Conservation (phyloP, 1,139 yeast genomes). For the Hyphopichia burtonii region DNA sequence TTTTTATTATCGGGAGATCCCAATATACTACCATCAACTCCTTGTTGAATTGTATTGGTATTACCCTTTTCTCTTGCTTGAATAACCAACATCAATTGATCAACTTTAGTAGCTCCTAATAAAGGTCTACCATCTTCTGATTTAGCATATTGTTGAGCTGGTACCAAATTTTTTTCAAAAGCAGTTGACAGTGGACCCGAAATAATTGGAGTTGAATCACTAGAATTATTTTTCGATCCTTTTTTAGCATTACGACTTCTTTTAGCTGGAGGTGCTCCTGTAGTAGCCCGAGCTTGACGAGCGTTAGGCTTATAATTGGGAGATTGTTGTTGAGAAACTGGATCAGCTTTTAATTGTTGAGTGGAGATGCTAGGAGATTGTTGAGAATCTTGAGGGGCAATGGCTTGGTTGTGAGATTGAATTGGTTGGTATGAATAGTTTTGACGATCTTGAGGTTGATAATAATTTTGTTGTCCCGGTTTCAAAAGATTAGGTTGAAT, state of each 20-base stretch:
- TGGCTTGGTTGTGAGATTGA: constrained; percentile 4
- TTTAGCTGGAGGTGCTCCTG: constrained; percentile 6
- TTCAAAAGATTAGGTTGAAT: background rate
- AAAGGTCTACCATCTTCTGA: constrained; percentile 64
- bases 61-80: constrained; percentile 83
- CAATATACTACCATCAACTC: constrained; percentile 58
- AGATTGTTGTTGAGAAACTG: constrained; percentile 7
- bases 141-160: constrained; percentile 46
- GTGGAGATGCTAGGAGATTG: background rate
- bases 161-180: constrained; percentile 25
- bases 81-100: constrained; percentile 83
- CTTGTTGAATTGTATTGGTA: constrained; percentile 57
- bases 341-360: background rate
- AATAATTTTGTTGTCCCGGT: background rate
- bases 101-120: constrained; percentile 84
- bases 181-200: too few species aligned
- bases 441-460: constrained; percentile 2
- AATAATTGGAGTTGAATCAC: constrained; percentile 8
- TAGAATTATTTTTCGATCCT: constrained; percentile 4
- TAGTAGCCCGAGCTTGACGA: background rate
- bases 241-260: constrained; percentile 1
- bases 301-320: constrained; percentile 6
- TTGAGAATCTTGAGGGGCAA: background rate
- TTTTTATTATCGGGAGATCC: constrained; percentile 27
- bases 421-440: constrained; percentile 3